These are phyloP conservation scores for Quercus variabilis DNA, from an alignment of 306 rosid genomes.

Conservation along the genomic window DNA sequence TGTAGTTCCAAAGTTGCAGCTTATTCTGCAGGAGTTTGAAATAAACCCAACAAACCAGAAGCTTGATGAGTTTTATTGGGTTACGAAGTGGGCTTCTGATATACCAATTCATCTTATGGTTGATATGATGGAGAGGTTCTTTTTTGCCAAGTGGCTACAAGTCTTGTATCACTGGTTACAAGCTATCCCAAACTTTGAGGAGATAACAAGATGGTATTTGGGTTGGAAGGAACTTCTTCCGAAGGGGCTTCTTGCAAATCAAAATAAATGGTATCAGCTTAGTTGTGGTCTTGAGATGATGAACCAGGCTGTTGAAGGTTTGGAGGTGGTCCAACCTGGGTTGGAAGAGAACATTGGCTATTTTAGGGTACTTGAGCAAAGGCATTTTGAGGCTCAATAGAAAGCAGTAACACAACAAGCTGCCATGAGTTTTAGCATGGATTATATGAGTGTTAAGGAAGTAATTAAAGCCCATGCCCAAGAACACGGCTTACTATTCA, in stretches of 20 bases:
- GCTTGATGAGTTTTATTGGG: conserved; percentile 87
- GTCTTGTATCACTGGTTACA: conserved; percentile 82
- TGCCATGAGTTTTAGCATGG: conserved; percentile 52
- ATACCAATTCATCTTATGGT: conserved; percentile 84
- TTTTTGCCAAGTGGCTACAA: conserved; percentile 87
- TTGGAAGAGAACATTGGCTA: conserved; percentile 77
- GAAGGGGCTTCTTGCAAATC: conserved; percentile 76
- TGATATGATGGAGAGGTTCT: conserved; percentile 73
- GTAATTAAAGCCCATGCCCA: conserved; percentile 79
- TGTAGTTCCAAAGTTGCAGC: conserved; percentile 85
- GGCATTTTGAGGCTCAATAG: conserved; percentile 93
- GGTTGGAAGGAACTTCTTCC: conserved; percentile 93
- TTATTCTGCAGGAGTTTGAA: conserved; percentile 79
- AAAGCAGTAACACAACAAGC: conserved; percentile 71
- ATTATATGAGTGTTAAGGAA: conserved; percentile 57
- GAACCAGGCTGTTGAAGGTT: conserved; percentile 82
- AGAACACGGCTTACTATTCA: conserved; percentile 64
- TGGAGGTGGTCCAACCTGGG: conserved; percentile 91
- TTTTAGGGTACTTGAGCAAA: conserved; percentile 70
- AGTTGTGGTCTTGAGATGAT: conserved; percentile 87
- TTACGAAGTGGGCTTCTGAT: conserved; percentile 78
- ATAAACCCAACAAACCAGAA: conserved; percentile 81
- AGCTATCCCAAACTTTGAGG: conserved; percentile 78
- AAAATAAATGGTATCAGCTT: conserved; percentile 66
- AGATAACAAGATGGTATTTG: conserved; percentile 77